phyloP scores from a whole-genome alignment of 2,329 filamentous ascomycete species.

The Biscogniauxia mediterranea region DNA sequence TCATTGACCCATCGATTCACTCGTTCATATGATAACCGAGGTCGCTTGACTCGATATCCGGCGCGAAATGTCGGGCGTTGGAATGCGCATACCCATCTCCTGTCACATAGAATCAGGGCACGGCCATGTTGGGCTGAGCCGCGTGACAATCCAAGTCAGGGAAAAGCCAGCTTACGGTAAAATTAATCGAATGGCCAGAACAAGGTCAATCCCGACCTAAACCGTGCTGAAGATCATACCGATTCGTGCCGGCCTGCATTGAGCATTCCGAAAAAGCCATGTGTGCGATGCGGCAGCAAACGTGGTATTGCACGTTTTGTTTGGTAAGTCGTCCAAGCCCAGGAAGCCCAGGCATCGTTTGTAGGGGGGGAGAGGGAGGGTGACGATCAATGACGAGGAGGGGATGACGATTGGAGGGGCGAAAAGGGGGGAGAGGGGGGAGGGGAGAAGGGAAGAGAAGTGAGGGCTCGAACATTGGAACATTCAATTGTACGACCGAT shows the following conservation, averaged over 20 bases:
- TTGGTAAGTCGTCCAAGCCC: not conserved
- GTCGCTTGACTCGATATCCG: not conserved
- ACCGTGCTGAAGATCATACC: not conserved
- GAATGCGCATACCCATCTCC: not conserved
- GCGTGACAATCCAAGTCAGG: constrained; percentile 1
- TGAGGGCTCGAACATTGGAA: not conserved
- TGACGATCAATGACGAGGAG: not conserved
- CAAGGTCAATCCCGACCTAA: not conserved
- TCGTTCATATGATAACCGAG: not conserved
- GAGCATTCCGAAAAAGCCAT: not conserved
- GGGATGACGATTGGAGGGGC: too few species aligned
- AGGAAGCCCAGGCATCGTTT: not conserved
- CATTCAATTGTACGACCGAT: not conserved
- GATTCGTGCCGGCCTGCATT: not conserved
- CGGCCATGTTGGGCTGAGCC: constrained; percentile 3
- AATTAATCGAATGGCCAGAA: not conserved
- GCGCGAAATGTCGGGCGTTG: not conserved
- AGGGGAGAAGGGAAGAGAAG: not conserved
- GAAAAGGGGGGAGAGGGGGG: not conserved
- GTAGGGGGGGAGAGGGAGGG: not conserved
- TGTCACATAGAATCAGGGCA: not conserved
- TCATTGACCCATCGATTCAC: too few species aligned
- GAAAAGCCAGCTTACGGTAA: not conserved
- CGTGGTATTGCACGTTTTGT: not conserved
- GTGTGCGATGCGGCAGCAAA: not conserved